Conservation (phyloP, 345 rosid species). For the Salix caprea region DNA sequence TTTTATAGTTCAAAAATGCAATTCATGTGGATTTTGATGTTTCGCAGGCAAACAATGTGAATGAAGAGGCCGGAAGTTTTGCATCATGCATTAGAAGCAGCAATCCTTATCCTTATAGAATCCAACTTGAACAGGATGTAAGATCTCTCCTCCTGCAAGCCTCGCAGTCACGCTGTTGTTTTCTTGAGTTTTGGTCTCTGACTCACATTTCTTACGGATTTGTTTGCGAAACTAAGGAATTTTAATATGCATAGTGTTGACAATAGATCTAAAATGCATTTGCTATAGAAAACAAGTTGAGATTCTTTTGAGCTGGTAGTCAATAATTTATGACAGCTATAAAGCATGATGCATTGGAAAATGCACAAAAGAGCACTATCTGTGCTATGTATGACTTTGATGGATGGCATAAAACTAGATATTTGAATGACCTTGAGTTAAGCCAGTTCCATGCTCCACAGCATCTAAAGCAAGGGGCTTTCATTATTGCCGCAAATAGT, state of each 20-base stretch:
- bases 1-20: not conserved
- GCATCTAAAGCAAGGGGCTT: not conserved
- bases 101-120: conserved; percentile 44
- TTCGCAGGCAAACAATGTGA: conserved; percentile 39
- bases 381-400: not conserved
- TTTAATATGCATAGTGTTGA: too few species aligned
- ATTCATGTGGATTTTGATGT: not conserved
- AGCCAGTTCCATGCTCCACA: not conserved
- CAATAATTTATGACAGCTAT: not conserved
- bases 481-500: too few species aligned
- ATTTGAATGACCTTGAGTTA: too few species aligned
- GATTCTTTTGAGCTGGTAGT: not conserved
- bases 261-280: too few species aligned
- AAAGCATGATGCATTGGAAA: not conserved
- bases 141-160: conserved; percentile 27
- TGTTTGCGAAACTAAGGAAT: not conserved
- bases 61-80: conserved; percentile 31
- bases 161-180: not conserved
- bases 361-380: not conserved
- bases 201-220: conserved; percentile 1
- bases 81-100: conserved; percentile 28
- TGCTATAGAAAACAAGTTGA: too few species aligned
- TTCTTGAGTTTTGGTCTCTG: not conserved
- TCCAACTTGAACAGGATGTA: conserved; percentile 81
- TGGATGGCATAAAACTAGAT: too few species aligned